phyloP scores from a whole-genome alignment of 495 filamentous ascomycete genomes.

The Neurospora tetrasperma region DNA sequence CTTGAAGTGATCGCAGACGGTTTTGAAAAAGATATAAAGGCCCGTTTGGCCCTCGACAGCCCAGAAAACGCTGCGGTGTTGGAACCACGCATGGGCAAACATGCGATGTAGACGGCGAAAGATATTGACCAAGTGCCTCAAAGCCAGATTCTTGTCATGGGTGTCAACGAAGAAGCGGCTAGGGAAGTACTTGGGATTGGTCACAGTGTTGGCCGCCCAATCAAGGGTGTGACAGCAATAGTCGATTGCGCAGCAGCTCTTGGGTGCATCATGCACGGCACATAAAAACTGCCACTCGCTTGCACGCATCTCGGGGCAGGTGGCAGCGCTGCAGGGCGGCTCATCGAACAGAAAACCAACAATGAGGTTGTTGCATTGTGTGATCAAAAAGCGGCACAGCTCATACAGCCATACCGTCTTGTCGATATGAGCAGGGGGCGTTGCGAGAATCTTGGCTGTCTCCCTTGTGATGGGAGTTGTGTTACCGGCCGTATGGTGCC shows the following conservation, averaged over 20 bases:
- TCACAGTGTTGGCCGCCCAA: constrained; percentile 87
- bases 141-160: constrained; percentile 52
- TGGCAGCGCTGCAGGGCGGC: constrained; percentile 73
- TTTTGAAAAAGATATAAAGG: constrained; percentile 93
- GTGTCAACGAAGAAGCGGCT: constrained; percentile 63
- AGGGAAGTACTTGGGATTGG: constrained; percentile 83
- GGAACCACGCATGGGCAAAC: constrained; percentile 98
- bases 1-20: constrained; percentile 80
- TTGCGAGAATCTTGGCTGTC: constrained; percentile 61
- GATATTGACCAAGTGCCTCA: constrained; percentile 84
- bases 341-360: constrained; percentile 84
- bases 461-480: constrained; percentile 61
- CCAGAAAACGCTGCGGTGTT: constrained; percentile 93
- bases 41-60: constrained; percentile 80
- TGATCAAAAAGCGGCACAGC: constrained; percentile 85
- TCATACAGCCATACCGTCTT: constrained; percentile 93
- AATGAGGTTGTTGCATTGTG: constrained; percentile 85
- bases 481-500: constrained; percentile 57
- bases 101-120: constrained; percentile 91
- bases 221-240: constrained; percentile 98
- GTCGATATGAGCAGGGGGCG: constrained; percentile 69
- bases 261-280: constrained; percentile 90
- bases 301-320: constrained; percentile 96
- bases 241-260: constrained; percentile 93
- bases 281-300: constrained; percentile 98